Evolutionary conservation across 257 asterid species (phyloP).

Genomic region (Phtheirospermum japonicum): DNA sequence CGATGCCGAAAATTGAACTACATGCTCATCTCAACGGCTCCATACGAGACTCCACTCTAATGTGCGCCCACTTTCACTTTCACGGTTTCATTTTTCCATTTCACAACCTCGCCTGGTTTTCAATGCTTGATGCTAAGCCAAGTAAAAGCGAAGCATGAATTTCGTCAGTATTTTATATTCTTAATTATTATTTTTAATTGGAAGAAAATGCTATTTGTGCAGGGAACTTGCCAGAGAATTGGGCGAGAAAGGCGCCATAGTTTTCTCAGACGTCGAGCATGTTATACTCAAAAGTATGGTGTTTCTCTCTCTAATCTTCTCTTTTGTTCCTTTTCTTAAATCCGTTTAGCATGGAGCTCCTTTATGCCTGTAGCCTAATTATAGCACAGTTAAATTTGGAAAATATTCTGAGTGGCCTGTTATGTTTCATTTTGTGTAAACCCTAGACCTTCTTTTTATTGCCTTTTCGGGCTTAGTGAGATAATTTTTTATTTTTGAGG

Average conservation of each 20-base stretch:
- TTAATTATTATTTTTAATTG: no score
- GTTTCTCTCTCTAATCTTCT: neutral
- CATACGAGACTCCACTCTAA: conserved; percentile 73
- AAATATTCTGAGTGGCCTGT: neutral
- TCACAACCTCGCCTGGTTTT: neutral
- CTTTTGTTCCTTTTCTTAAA: neutral
- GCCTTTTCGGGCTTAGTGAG: neutral
- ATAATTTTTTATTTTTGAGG: conserved; percentile 15
- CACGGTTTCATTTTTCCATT: neutral
- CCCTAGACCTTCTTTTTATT: conserved; percentile 1
- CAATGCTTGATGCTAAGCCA: neutral
- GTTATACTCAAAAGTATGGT: conserved; percentile 66
- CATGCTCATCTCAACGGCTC: conserved; percentile 98
- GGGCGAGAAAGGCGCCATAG: conserved; percentile 58
- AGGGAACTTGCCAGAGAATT: conserved; percentile 85
- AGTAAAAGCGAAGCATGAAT: neutral
- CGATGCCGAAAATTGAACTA: conserved; percentile 80
- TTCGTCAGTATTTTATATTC: neutral
- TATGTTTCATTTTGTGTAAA: neutral
- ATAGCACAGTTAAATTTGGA: no score
- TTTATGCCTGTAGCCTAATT: no score
- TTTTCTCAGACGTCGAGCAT: conserved; percentile 67
- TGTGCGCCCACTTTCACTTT: conserved; percentile 39
- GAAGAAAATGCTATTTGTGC: conserved; percentile 26
- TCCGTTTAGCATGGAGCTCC: no score